Evolutionary conservation across 2,329 filamentous ascomycete genomes (phyloP).

Genomic region (Herpomyces periplanetae): DNA sequence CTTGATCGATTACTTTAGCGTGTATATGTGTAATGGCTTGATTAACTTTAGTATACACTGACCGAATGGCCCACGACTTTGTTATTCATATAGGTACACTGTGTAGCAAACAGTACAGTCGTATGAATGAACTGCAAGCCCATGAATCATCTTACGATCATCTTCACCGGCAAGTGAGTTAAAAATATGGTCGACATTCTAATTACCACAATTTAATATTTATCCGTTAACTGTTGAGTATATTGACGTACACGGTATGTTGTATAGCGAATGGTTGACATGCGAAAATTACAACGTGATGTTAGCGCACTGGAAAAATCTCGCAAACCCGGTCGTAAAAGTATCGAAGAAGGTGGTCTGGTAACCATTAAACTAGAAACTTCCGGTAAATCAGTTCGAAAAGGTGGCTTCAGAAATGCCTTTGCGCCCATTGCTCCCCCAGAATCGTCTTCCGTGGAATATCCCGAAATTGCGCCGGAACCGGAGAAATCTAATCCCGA

Average conservation of each 20-base stretch:
- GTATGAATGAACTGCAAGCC: slow-evolving; percentile 81
- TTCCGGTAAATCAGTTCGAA: slow-evolving; percentile 11
- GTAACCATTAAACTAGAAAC: slow-evolving; percentile 18
- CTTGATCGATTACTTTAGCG: background rate
- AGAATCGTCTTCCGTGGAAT: slow-evolving; percentile 7
- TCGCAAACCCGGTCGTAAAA: slow-evolving; percentile 18
- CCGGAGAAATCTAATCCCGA: slow-evolving; percentile 9
- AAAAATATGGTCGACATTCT: background rate
- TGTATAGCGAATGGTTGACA: slow-evolving; percentile 27
- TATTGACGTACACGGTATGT: slow-evolving; percentile 1
- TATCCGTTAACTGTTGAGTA: background rate
- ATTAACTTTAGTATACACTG: too few relatives aligned
- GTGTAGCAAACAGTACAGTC: slow-evolving; percentile 70
- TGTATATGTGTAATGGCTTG: background rate
- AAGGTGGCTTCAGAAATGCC: slow-evolving; percentile 41
- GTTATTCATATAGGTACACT: slow-evolving; percentile 16
- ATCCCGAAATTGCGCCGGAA: slow-evolving; percentile 4
- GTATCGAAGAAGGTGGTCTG: slow-evolving; percentile 19
- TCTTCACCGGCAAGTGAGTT: slow-evolving; percentile 32
- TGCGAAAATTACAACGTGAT: slow-evolving; percentile 44
- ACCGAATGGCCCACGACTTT: too few relatives aligned
- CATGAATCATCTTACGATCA: slow-evolving; percentile 86
- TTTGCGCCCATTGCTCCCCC: slow-evolving; percentile 14
- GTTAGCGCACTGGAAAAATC: slow-evolving; percentile 22
- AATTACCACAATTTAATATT: slow-evolving; percentile 7